phyloP scores from a whole-genome alignment of 495 filamentous ascomycete species.

The Xylaria castorea region DNA sequence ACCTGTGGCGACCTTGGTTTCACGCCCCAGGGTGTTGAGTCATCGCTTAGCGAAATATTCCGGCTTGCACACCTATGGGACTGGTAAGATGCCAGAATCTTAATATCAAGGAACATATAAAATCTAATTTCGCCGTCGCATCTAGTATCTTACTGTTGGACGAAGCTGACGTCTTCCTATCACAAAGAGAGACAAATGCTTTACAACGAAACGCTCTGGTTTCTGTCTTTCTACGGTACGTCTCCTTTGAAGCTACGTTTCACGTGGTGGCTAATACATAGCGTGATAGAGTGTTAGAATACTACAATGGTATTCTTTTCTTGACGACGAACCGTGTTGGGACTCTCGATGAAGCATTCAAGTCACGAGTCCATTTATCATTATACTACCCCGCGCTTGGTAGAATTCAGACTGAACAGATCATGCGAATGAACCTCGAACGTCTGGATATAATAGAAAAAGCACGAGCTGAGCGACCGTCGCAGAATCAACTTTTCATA shows the following conservation, averaged over 20 bases:
- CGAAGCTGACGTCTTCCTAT: constrained; percentile 38
- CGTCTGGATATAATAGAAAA: constrained; percentile 62
- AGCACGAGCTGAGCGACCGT: neutral
- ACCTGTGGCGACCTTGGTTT: constrained; percentile 56
- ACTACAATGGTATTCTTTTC: constrained; percentile 63
- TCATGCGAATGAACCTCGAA: constrained; percentile 77
- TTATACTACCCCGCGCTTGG: constrained; percentile 71
- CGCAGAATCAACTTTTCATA: neutral
- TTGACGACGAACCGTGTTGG: constrained; percentile 60
- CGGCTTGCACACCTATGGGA: constrained; percentile 48
- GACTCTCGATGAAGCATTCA: constrained; percentile 60
- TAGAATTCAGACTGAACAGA: constrained; percentile 69
- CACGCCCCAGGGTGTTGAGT: constrained; percentile 43
- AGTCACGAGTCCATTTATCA: constrained; percentile 55
- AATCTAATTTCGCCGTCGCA: neutral
- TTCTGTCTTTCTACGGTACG: constrained; percentile 31
- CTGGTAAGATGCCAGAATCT: constrained; percentile 5
- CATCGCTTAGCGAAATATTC: constrained; percentile 46
- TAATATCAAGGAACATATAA: neutral
- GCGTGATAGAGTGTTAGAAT: constrained; percentile 56
- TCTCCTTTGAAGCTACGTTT: neutral
- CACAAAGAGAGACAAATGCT: constrained; percentile 45
- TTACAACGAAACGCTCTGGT: constrained; percentile 57
- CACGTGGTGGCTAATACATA: neutral
- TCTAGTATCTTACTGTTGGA: constrained; percentile 47